Conservation (phyloP, 768 basidiomycete genomes). For the Lyophyllum decastes region DNA sequence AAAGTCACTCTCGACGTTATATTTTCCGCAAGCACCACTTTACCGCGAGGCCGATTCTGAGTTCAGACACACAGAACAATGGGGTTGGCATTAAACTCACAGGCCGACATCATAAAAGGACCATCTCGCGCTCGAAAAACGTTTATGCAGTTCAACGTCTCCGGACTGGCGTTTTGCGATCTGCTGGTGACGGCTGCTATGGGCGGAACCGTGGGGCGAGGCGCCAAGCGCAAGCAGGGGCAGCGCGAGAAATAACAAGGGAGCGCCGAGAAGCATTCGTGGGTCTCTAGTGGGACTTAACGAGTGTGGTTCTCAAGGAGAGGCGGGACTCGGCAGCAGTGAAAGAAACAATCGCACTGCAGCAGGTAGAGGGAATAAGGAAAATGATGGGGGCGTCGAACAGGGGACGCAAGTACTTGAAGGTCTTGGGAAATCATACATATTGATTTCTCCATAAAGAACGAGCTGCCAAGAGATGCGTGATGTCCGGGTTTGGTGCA, state of each 20-base stretch:
- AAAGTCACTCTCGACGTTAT: constrained; percentile 40
- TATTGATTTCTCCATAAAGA: constrained; percentile 8
- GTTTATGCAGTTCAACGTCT: constrained; percentile 40
- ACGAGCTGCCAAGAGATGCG: not conserved
- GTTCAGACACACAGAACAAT: not conserved
- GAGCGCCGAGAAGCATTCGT: constrained; percentile 28
- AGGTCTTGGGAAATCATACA: not conserved
- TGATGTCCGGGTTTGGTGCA: not conserved
- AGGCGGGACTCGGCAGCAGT: not conserved
- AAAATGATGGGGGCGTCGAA: constrained; percentile 7
- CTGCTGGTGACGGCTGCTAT: constrained; percentile 45
- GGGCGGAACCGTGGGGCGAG: constrained; percentile 26
- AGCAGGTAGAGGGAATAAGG: not conserved
- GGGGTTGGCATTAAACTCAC: constrained; percentile 28
- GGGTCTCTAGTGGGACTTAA: constrained; percentile 15
- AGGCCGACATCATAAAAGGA: constrained; percentile 60
- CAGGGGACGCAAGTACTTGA: not conserved
- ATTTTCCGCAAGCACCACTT: constrained; percentile 59
- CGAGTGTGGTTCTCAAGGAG: constrained; percentile 18
- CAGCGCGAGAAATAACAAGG: constrained; percentile 31
- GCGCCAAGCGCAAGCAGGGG: constrained; percentile 36
- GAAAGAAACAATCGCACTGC: not conserved
- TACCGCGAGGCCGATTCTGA: constrained; percentile 1
- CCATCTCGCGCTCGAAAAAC: constrained; percentile 41
- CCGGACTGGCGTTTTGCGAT: constrained; percentile 48